Percentiles rank a stretch among this genome's conserved stretches.
These are phyloP conservation scores for Penicillium antarcticum DNA, from an alignment of 495 filamentous ascomycete genomes.

Conservation along the genomic window DNA sequence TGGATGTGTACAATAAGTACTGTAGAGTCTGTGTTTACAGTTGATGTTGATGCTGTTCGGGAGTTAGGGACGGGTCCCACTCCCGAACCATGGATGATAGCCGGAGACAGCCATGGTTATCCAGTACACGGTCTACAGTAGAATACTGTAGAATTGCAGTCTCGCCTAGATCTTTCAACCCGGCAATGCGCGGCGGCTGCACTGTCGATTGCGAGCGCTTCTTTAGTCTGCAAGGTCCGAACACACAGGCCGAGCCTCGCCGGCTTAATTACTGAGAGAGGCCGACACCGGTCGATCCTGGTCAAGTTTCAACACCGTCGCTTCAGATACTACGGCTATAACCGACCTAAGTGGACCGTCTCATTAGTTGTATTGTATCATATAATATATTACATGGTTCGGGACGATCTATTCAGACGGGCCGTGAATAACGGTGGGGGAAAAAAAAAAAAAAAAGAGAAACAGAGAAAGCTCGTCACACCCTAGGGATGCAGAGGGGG, in stretches of 20 bases:
- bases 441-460: constrained; percentile 3
- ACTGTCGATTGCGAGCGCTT: constrained; percentile 19
- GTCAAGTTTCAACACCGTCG: background rate
- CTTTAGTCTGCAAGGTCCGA: constrained; percentile 7
- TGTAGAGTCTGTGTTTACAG: no score
- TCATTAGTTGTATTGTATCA: no score
- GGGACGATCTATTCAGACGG: constrained; percentile 17
- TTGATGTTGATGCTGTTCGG: background rate
- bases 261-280: constrained; percentile 1
- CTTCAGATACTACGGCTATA: constrained; percentile 4
- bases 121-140: no score
- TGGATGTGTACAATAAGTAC: no score
- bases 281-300: constrained; percentile 1
- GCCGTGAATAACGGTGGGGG: constrained; percentile 23
- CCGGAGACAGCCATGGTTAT: background rate
- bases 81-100: constrained; percentile 15
- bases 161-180: constrained; percentile 1
- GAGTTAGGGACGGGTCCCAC: constrained; percentile 13
- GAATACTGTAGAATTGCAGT: background rate
- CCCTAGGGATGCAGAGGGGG: constrained; percentile 20
- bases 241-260: background rate
- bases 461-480: constrained; percentile 30
- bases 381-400: background rate
- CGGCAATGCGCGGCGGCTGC: constrained; percentile 24
- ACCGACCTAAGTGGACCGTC: constrained; percentile 5